Percentiles rank a stretch among this genome's conserved stretches.
These are phyloP conservation scores for Chrysanthemum makinoi DNA, from an alignment of 129 eudicot genomes.

Conservation along the genomic window DNA sequence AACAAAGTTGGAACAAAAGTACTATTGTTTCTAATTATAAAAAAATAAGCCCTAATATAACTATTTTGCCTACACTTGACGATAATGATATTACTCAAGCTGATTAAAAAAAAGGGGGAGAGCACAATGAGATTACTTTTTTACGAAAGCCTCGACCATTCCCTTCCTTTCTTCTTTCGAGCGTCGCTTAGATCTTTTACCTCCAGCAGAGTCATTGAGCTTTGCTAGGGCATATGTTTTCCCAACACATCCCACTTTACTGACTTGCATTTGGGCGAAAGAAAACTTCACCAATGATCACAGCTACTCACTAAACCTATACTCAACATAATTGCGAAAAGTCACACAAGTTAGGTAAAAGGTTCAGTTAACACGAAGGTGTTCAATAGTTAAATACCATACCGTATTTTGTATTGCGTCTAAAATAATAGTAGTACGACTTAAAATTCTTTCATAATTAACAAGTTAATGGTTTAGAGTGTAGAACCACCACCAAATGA, in stretches of 20 bases:
- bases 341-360: neutral
- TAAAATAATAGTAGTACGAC: no score
- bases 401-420: no score
- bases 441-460: no score
- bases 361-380: neutral
- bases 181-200: conserved; percentile 60
- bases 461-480: no score
- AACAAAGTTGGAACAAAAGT: neutral
- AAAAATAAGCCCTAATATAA: no score
- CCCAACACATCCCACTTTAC: conserved; percentile 60
- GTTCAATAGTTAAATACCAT: no score
- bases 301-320: conserved; percentile 6
- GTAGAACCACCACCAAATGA: neutral
- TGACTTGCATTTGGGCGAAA: conserved; percentile 50
- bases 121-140: conserved; percentile 38
- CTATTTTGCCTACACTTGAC: no score
- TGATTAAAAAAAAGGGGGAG: neutral
- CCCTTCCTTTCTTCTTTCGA: conserved; percentile 85
- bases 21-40: neutral
- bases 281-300: conserved; percentile 14
- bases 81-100: no score
- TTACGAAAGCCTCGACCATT: conserved; percentile 72
- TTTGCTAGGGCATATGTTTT: conserved; percentile 60
- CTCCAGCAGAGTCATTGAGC: conserved; percentile 55
- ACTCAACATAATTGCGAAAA: neutral